Evolutionary conservation across 805 yeast species (phyloP).

Genomic region (Lachancea quebecensis): DNA sequence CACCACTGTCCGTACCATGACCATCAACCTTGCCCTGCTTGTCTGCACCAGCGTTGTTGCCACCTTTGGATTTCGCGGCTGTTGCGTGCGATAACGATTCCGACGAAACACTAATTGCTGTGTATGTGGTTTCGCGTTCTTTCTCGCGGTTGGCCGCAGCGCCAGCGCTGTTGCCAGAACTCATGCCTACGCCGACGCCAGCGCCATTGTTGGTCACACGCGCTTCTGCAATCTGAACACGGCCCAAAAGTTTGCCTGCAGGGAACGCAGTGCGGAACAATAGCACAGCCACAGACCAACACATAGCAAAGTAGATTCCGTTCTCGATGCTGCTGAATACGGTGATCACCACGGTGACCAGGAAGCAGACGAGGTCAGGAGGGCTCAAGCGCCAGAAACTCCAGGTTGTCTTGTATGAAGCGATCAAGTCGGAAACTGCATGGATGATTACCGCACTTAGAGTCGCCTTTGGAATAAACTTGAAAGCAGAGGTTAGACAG

Average conservation of each 20-base stretch:
- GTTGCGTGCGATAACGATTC: neutral
- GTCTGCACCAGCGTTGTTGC: neutral
- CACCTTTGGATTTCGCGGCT: too few species aligned
- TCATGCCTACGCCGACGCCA: neutral
- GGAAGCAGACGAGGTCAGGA: conserved; percentile 62
- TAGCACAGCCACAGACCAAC: conserved; percentile 71
- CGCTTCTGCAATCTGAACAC: conserved; percentile 65
- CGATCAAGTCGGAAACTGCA: conserved; percentile 81
- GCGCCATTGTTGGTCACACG: neutral
- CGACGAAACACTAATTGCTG: neutral
- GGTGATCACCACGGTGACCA: conserved; percentile 65
- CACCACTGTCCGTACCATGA: neutral
- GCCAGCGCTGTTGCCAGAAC: neutral
- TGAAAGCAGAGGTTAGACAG: conserved; percentile 75
- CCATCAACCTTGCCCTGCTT: neutral
- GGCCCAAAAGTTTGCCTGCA: conserved; percentile 74
- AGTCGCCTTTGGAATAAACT: conserved; percentile 85
- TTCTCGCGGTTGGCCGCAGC: neutral
- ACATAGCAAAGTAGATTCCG: conserved; percentile 86
- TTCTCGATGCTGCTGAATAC: conserved; percentile 75
- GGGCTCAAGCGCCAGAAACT: conserved; percentile 70
- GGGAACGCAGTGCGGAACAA: conserved; percentile 75
- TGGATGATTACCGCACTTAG: conserved; percentile 85
- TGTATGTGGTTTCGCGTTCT: neutral
- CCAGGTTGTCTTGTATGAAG: conserved; percentile 60